These are phyloP conservation scores for Cyphellophora attinorum DNA, from an alignment of 2,329 filamentous ascomycete species.

Conservation along the genomic window DNA sequence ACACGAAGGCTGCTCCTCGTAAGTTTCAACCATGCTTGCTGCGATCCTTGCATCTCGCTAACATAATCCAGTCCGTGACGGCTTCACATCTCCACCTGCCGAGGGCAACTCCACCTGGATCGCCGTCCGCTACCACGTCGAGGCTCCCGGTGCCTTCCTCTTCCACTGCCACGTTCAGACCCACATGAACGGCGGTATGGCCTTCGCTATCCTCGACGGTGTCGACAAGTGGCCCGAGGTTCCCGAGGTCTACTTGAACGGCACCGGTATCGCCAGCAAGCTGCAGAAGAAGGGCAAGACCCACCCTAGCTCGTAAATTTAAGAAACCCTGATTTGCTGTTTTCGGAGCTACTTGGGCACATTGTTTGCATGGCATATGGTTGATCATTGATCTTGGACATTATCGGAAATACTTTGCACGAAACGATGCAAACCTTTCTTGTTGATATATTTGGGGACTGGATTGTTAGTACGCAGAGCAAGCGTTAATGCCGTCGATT, in stretches of 20 bases:
- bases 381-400: too few species aligned
- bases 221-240: slow-evolving; percentile 23
- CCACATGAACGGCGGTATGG: slow-evolving; percentile 48
- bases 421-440: too few species aligned
- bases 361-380: too few species aligned
- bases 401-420: too few species aligned
- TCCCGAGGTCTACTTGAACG: slow-evolving; percentile 16
- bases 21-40: slow-evolving; percentile 2
- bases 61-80: slow-evolving; percentile 12
- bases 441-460: too few species aligned
- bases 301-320: slow-evolving; percentile 5
- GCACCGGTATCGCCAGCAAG: slow-evolving; percentile 9
- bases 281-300: slow-evolving; percentile 13
- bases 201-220: slow-evolving; percentile 38
- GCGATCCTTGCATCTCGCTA: background rate
- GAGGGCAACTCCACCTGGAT: slow-evolving; percentile 33
- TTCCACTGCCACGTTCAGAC: slow-evolving; percentile 49
- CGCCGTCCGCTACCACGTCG: slow-evolving; percentile 44
- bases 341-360: too few species aligned
- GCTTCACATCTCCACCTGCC: slow-evolving; percentile 30
- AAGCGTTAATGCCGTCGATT: too few species aligned
- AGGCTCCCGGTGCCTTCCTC: slow-evolving; percentile 45
- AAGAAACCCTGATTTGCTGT: too few species aligned
- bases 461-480: too few species aligned
- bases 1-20: slow-evolving; percentile 44